phyloP scores from a whole-genome alignment of 2,329 filamentous ascomycete genomes.

The Fusarium tupiense region DNA sequence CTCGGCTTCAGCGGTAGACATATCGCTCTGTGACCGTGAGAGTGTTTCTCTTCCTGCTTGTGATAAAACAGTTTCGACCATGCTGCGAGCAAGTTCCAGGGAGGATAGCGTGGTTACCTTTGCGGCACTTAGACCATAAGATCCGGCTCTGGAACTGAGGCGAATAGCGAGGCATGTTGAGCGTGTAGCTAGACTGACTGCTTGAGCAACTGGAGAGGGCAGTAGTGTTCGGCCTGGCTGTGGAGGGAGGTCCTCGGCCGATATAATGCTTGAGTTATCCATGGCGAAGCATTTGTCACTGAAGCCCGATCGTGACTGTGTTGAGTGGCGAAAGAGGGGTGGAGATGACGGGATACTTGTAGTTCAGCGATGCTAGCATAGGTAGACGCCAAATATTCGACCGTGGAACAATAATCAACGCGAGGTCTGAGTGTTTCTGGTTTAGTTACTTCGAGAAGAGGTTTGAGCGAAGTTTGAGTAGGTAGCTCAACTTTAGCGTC shows the following conservation, averaged over 20 bases:
- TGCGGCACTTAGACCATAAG: conserved; percentile 63
- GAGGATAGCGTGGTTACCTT: conserved; percentile 66
- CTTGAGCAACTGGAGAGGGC: conserved; percentile 65
- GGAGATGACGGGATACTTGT: neutral
- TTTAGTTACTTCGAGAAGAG: neutral
- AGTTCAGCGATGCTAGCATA: neutral
- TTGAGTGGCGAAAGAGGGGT: neutral
- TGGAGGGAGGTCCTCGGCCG: conserved; percentile 30
- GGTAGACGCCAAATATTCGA: neutral
- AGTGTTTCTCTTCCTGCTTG: conserved; percentile 62
- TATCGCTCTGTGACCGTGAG: conserved; percentile 55
- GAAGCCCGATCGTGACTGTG: conserved; percentile 2
- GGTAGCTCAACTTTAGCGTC: neutral
- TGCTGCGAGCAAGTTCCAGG: conserved; percentile 64
- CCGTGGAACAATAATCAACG: neutral
- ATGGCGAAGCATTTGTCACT: conserved; percentile 27
- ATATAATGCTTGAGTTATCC: conserved; percentile 30
- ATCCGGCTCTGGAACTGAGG: conserved; percentile 61
- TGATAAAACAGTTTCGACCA: conserved; percentile 64
- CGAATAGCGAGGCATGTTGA: conserved; percentile 68
- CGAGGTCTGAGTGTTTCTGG: neutral
- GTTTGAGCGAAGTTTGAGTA: conserved; percentile 10
- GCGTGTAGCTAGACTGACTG: conserved; percentile 68
- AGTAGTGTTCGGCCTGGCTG: conserved; percentile 60
- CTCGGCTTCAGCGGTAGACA: conserved; percentile 64